Evolutionary conservation across 345 rosid genomes (phyloP).

Genomic region (Draba incana): DNA sequence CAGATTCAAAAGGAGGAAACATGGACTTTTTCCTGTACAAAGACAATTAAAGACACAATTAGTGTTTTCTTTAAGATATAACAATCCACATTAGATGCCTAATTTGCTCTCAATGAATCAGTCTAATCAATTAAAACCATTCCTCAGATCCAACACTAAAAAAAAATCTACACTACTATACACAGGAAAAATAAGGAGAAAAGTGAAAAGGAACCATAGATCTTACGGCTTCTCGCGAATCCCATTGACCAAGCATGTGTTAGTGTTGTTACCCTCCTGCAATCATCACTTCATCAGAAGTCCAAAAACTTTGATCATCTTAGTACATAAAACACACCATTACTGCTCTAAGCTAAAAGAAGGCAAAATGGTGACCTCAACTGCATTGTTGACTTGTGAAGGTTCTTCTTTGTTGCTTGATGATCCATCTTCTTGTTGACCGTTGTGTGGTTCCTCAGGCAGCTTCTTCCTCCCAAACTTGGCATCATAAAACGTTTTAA

Average conservation of each 20-base stretch:
- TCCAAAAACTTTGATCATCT: constrained; percentile 6
- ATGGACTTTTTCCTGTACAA: constrained; percentile 69
- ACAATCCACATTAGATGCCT: too few species aligned
- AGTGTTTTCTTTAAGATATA: too few species aligned
- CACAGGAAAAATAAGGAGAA: neutral
- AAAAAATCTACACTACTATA: neutral
- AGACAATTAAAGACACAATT: constrained; percentile 7
- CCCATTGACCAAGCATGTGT: constrained; percentile 49
- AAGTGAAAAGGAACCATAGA: too few species aligned
- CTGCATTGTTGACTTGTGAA: too few species aligned
- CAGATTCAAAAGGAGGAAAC: constrained; percentile 90
- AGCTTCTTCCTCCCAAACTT: too few species aligned
- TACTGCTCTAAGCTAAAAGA: neutral
- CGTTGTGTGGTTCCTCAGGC: too few species aligned
- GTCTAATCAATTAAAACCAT: neutral
- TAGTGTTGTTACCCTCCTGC: constrained; percentile 46
- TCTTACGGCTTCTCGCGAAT: constrained; percentile 64
- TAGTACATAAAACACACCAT: constrained; percentile 4
- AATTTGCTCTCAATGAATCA: neutral
- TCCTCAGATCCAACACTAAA: constrained; percentile 17
- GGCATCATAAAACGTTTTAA: too few species aligned
- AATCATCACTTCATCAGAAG: constrained; percentile 31
- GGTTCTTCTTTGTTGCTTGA: too few species aligned
- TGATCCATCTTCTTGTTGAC: too few species aligned
- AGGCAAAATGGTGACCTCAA: too few species aligned